Evolutionary conservation across 805 yeast species (phyloP).

Genomic region (Sungouiozyma intestinalis): DNA sequence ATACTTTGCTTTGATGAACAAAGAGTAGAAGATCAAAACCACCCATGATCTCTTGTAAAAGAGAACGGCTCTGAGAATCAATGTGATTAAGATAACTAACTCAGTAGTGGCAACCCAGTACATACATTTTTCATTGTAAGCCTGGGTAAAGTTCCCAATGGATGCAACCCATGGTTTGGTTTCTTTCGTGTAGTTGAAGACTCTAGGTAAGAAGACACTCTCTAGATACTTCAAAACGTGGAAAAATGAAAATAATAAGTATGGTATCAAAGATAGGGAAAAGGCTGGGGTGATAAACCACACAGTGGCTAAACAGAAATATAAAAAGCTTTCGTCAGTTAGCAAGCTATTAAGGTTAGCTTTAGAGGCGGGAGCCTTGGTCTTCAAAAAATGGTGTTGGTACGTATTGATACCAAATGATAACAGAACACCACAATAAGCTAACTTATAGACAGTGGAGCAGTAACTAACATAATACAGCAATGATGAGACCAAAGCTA

Average conservation of each 20-base stretch:
- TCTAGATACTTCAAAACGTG: constrained; percentile 68
- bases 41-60: constrained; percentile 56
- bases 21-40: constrained; percentile 40
- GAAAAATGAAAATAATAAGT: constrained; percentile 66
- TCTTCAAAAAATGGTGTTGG: constrained; percentile 38
- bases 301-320: constrained; percentile 45
- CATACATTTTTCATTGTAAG: constrained; percentile 51
- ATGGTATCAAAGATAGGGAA: constrained; percentile 59
- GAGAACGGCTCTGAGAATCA: constrained; percentile 44
- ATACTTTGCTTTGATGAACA: constrained; percentile 67
- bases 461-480: constrained; percentile 29
- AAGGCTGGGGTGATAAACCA: constrained; percentile 52
- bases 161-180: constrained; percentile 21
- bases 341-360: constrained; percentile 18
- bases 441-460: constrained; percentile 42
- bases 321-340: constrained; percentile 64
- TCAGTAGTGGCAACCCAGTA: constrained; percentile 51
- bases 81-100: constrained; percentile 32
- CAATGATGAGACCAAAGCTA: constrained; percentile 33
- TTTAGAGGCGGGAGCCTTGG: constrained; percentile 8
- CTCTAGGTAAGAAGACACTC: constrained; percentile 54
- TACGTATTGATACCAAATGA: constrained; percentile 69
- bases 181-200: constrained; percentile 21
- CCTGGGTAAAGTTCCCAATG: constrained; percentile 37
- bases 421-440: constrained; percentile 53